Evolutionary conservation across 2,329 filamentous ascomycete genomes (phyloP).

Genomic region (Dothideomycetes sp.): DNA sequence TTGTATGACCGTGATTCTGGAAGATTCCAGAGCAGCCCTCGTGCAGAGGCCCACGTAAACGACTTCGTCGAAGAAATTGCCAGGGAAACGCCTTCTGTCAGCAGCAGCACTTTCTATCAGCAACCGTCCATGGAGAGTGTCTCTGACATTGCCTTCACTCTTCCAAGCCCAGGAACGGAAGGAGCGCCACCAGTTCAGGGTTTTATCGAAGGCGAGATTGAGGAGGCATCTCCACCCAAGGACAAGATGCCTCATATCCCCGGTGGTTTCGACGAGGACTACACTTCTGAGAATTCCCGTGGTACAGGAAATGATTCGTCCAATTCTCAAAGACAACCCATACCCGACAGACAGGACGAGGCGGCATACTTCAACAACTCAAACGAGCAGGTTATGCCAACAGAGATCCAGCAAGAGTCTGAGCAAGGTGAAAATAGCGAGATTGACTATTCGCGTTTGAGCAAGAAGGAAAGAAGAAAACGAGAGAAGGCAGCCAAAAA

Average conservation of each 20-base stretch:
- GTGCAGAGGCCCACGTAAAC: constrained; percentile 15
- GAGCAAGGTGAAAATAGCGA: constrained; percentile 16
- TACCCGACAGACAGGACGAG: too few relatives aligned
- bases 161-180: constrained; percentile 26
- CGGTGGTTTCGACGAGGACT: constrained; percentile 47
- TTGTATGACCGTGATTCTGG: not conserved
- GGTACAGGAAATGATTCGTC: not conserved
- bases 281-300: constrained; percentile 10
- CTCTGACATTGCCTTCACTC: constrained; percentile 28
- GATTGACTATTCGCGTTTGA: constrained; percentile 6
- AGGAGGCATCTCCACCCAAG: constrained; percentile 49
- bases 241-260: constrained; percentile 48
- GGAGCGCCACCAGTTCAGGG: constrained; percentile 25
- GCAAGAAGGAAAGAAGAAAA: constrained; percentile 15
- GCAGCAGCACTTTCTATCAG: constrained; percentile 22
- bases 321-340: too few relatives aligned
- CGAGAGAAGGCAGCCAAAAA: constrained; percentile 34
- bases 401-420: not conserved
- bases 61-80: constrained; percentile 15
- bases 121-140: constrained; percentile 35
- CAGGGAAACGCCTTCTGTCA: not conserved
- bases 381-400: constrained; percentile 13
- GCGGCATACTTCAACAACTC: too few relatives aligned
- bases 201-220: constrained; percentile 35
- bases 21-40: constrained; percentile 18